Evolutionary conservation across 441 rosid genomes (phyloP).

Genomic region (Metrosideros polymorpha): DNA sequence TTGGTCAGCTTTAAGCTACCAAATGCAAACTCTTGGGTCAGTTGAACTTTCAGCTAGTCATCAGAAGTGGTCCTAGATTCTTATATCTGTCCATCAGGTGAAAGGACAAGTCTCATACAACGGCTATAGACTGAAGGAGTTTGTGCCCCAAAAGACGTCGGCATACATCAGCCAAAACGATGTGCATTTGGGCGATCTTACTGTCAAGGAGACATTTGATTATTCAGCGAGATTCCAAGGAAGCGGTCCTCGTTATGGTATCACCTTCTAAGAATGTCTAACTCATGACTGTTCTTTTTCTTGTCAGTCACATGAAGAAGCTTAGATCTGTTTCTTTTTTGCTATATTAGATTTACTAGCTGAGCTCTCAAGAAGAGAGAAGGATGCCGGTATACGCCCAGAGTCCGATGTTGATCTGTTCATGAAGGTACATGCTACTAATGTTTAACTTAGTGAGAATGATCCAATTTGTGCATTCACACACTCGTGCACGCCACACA

Average conservation of each 20-base stretch:
- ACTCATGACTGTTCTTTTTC: background rate
- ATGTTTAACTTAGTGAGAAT: background rate
- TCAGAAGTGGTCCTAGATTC: background rate
- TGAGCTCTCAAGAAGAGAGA: conserved; percentile 64
- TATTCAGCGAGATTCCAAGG: conserved; percentile 72
- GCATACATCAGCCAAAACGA: conserved; percentile 69
- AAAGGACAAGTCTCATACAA: conserved; percentile 56
- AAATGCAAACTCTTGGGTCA: background rate
- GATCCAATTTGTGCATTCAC: background rate
- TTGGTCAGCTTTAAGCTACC: background rate
- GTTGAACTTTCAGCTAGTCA: background rate
- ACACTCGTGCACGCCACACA: background rate
- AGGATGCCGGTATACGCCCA: conserved; percentile 47
- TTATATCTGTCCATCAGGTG: conserved; percentile 28
- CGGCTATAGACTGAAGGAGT: conserved; percentile 48
- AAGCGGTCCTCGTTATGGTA: conserved; percentile 59
- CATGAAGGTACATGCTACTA: conserved; percentile 36
- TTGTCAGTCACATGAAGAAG: background rate
- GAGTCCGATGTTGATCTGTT: conserved; percentile 60
- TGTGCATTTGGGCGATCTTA: conserved; percentile 63
- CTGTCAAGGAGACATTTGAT: conserved; percentile 66
- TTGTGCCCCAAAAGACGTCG: conserved; percentile 53
- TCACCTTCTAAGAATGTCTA: background rate
- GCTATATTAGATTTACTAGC: conserved; percentile 31
- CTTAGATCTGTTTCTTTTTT: background rate